Evolutionary conservation across 179 eudicot genomes (phyloP), one percentile per base, ranked within the genome.

Genomic region (Monotropa hypopitys): DNA sequence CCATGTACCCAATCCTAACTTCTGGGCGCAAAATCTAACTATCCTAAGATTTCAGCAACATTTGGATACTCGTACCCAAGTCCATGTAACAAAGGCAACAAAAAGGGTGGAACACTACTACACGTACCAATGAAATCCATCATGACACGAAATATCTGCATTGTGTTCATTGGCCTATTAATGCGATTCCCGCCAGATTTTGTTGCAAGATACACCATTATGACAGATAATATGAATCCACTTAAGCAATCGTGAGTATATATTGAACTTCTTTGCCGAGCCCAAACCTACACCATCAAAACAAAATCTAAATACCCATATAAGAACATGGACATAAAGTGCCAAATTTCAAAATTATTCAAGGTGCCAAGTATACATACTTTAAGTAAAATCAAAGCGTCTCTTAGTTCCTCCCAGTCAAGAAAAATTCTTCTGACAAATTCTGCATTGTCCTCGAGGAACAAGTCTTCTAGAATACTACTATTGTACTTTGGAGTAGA

Each of bases 401-500:
- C 89, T 51, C 88, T 79, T 66, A 94, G 85, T 80, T 90, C 95
- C 84, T 91, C 86, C 92, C 95, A 89, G 42, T 86, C 97, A 43
- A 57, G 78, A 82, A 92, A 90, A 65, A 72, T 81, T 72, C 74
- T 86, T 73, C 80, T 89, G 13, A 88, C 72, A 61, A 89, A 78
- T 70, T 83, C 89, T 69, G 84, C 72, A 88, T 87, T 82, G 61
- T 90, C 93, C 74, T 89, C 97, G 53, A 94, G 81, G 69, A 84
- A 78, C 89, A 92, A 83, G 84, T 94, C 98, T 84, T 94, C 98
- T 73, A 94, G 85, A 67, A 94, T 89, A 84, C 98, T 92, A 77
- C 87, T 80, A 73, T 91, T 94, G 84, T 94, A 94, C 79, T 72
- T 84, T 26, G 97, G 97, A 28, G 98, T 92, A 72, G 97, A 87